These are phyloP conservation scores for Venturia carpophila DNA, from an alignment of 2,329 filamentous ascomycete genomes.

Conservation along the genomic window DNA sequence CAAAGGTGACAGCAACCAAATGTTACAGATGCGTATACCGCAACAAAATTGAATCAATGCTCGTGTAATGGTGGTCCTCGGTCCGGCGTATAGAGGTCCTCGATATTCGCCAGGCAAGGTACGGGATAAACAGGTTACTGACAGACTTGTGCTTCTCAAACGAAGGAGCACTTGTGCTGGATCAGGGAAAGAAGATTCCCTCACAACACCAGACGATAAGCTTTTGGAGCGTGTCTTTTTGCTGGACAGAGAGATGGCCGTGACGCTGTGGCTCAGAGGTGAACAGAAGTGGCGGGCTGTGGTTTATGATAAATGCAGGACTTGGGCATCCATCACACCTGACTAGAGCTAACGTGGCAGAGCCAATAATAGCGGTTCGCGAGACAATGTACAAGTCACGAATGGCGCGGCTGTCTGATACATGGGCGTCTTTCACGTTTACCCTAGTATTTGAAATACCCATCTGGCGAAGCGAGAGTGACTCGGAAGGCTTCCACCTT, in stretches of 20 bases:
- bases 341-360: not conserved
- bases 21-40: not conserved
- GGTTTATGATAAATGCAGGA: not conserved
- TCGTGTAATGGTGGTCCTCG: not conserved
- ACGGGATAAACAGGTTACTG: not conserved
- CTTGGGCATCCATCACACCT: not conserved
- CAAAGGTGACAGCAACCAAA: not conserved
- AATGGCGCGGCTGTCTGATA: conserved; percentile 7
- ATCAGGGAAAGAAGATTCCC: not conserved
- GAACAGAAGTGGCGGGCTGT: not conserved
- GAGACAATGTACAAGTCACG: not conserved
- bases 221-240: not conserved
- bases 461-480: too few relatives aligned
- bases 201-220: not conserved
- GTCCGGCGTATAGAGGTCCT: not conserved
- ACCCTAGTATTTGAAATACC: too few relatives aligned
- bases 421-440: not conserved
- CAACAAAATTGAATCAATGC: not conserved
- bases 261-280: not conserved
- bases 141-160: conserved; percentile 2
- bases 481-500: too few relatives aligned
- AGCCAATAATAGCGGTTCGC: not conserved
- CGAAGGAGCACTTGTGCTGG: not conserved
- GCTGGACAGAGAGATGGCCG: not conserved
- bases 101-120: conserved; percentile 1